Percentiles rank a stretch among this genome's conserved stretches.
phyloP scores from a whole-genome alignment of 2,329 filamentous ascomycete genomes.

The Phaeomoniella chlamydospora region DNA sequence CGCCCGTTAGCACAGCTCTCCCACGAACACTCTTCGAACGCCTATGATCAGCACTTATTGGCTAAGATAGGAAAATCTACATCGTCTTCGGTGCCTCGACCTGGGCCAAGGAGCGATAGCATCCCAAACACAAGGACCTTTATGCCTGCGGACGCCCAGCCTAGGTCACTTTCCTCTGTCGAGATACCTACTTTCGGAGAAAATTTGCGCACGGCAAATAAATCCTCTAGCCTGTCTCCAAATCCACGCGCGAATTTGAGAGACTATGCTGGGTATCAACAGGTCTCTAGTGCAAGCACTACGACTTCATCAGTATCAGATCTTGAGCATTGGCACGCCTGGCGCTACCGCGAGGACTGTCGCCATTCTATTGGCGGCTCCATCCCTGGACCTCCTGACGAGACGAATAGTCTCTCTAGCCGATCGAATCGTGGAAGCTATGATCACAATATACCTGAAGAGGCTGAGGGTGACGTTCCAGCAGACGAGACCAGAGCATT shows the following conservation, averaged over 20 bases:
- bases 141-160: not conserved
- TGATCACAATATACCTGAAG: constrained; percentile 42
- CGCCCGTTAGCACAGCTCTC: constrained; percentile 42
- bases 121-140: not conserved
- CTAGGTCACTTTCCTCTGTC: not conserved
- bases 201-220: constrained; percentile 12
- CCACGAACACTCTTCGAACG: constrained; percentile 43
- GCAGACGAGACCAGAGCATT: constrained; percentile 21
- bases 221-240: constrained; percentile 25
- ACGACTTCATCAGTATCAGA: constrained; percentile 22
- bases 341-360: constrained; percentile 16
- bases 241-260: constrained; percentile 22
- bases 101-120: not conserved
- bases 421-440: constrained; percentile 46
- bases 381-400: constrained; percentile 29
- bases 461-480: constrained; percentile 25
- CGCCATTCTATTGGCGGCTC: constrained; percentile 35
- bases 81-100: constrained; percentile 32
- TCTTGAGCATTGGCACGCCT: constrained; percentile 18
- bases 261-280: constrained; percentile 24
- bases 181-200: not conserved
- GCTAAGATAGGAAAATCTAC: constrained; percentile 48
- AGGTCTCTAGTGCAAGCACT: constrained; percentile 28
- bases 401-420: constrained; percentile 32
- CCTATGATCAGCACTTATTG: constrained; percentile 47